Evolutionary conservation across 2,329 filamentous ascomycete genomes (phyloP).

Genomic region (Aureobasidium sp.): DNA sequence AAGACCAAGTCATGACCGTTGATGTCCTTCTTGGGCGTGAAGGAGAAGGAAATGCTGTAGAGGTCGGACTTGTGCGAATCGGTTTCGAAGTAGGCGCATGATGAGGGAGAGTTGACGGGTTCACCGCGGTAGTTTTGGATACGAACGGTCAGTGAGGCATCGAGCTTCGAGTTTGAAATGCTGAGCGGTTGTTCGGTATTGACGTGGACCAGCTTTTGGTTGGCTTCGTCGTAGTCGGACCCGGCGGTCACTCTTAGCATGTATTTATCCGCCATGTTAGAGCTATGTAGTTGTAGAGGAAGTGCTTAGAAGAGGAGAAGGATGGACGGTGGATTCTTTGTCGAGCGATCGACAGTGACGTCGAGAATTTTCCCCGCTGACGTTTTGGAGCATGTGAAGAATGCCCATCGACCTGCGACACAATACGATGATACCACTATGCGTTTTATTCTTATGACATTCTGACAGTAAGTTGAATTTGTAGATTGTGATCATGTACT

Average conservation of each 20-base stretch:
- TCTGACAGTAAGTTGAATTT: neutral
- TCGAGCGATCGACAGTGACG: neutral
- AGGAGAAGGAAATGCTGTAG: slow-evolving; percentile 75
- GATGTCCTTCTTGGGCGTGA: slow-evolving; percentile 63
- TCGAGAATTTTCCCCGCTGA: neutral
- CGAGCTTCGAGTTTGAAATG: slow-evolving; percentile 58
- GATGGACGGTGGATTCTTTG: neutral
- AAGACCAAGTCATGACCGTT: slow-evolving; percentile 71
- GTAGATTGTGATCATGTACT: neutral
- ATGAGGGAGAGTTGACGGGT: slow-evolving; percentile 60
- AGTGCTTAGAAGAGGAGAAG: neutral
- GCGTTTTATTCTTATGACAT: neutral
- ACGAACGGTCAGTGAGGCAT: slow-evolving; percentile 64
- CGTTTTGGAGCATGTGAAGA: slow-evolving; percentile 1
- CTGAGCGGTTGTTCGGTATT: slow-evolving; percentile 58
- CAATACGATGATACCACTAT: neutral
- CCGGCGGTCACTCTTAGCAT: slow-evolving; percentile 77
- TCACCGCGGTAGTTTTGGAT: slow-evolving; percentile 63
- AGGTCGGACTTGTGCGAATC: slow-evolving; percentile 66
- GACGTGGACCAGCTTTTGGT: slow-evolving; percentile 68
- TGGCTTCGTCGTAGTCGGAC: slow-evolving; percentile 61
- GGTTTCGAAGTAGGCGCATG: slow-evolving; percentile 69
- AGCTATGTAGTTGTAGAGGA: neutral
- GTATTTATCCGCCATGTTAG: slow-evolving; percentile 59
- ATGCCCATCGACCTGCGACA: neutral